These are phyloP conservation scores for Chlorella sp. DNA, from an alignment of 139 green algal species.

Conservation along the genomic window DNA sequence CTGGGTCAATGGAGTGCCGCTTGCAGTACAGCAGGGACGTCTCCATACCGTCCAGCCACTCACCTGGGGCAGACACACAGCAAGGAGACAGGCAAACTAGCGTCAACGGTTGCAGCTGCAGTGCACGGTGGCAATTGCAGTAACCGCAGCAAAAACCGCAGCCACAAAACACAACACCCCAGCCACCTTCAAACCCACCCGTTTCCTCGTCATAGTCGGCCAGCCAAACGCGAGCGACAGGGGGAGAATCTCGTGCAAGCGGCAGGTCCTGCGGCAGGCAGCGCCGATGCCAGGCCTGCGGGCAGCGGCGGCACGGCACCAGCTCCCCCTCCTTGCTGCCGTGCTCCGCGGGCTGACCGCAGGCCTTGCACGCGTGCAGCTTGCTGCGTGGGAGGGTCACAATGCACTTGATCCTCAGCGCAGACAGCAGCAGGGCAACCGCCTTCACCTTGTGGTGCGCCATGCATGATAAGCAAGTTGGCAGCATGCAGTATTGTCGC, in stretches of 20 bases:
- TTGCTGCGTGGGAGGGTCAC: constrained; percentile 24
- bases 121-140: too few species aligned
- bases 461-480: not conserved
- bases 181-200: constrained; percentile 1
- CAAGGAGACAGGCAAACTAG: too few species aligned
- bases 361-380: constrained; percentile 44
- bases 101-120: too few species aligned
- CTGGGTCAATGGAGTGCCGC: constrained; percentile 7
- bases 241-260: not conserved
- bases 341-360: not conserved
- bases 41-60: constrained; percentile 39
- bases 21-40: constrained; percentile 40
- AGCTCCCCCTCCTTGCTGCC: constrained; percentile 38
- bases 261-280: constrained; percentile 53
- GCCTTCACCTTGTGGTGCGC: not conserved
- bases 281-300: constrained; percentile 57
- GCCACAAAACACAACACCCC: not conserved
- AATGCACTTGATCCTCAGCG: not conserved
- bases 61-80: not conserved
- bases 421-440: not conserved
- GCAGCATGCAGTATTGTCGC: not conserved
- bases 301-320: constrained; percentile 65
- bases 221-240: constrained; percentile 27
- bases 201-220: not conserved
- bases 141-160: not conserved